phyloP scores from a whole-genome alignment of 1,139 yeast species.

The Pichia sp. region DNA sequence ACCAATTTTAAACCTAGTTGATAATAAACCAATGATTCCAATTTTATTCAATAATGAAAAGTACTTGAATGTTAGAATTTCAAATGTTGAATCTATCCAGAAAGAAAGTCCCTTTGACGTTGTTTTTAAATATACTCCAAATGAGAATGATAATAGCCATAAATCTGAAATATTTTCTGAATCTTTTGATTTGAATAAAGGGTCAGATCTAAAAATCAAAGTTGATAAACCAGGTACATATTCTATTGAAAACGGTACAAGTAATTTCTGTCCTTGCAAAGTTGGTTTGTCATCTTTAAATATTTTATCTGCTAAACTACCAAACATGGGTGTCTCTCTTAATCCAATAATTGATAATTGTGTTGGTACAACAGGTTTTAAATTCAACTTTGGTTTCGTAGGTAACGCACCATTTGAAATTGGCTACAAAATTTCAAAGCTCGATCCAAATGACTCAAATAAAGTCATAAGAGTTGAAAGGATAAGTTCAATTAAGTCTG shows the following conservation, averaged over 20 bases:
- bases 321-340: conserved; percentile 47
- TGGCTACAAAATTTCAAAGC: conserved; percentile 53
- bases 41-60: conserved; percentile 39
- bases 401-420: conserved; percentile 83
- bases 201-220: conserved; percentile 25
- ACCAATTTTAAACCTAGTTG: conserved; percentile 41
- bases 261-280: conserved; percentile 58
- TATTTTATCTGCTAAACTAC: conserved; percentile 33
- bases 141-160: conserved; percentile 13
- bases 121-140: conserved; percentile 31
- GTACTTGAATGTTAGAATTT: conserved; percentile 29
- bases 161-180: conserved; percentile 33
- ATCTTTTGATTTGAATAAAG: conserved; percentile 35
- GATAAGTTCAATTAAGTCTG: conserved; percentile 26
- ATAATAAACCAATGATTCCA: conserved; percentile 38
- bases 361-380: conserved; percentile 82
- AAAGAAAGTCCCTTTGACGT: conserved; percentile 46
- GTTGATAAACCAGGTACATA: conserved; percentile 61
- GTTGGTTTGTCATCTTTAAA: conserved; percentile 23
- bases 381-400: conserved; percentile 56
- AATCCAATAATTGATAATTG: conserved; percentile 74
- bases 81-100: conserved; percentile 23
- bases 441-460: conserved; percentile 30
- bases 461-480: conserved; percentile 33
- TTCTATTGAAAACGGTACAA: conserved; percentile 43